These are phyloP conservation scores for Atractiella rhizophila DNA, from an alignment of 768 basidiomycete genomes.

Conservation along the genomic window DNA sequence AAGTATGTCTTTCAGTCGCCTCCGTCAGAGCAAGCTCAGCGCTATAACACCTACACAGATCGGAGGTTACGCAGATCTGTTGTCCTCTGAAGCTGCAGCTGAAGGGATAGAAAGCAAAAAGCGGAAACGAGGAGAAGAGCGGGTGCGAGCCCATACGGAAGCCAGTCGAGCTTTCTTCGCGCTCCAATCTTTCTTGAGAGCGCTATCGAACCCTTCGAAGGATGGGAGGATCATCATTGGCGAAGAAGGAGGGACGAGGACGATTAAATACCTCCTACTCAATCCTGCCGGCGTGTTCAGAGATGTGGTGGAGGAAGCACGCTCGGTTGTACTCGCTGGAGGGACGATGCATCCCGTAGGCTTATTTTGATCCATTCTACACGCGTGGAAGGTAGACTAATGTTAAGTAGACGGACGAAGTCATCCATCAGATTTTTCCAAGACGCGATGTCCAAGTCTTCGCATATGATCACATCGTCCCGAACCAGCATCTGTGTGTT, in stretches of 20 bases:
- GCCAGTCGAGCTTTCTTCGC: conserved; percentile 34
- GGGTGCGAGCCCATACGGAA: neutral
- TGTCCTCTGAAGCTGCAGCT: conserved; percentile 16
- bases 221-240: conserved; percentile 2
- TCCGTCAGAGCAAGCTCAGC: too few species aligned
- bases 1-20: too few species aligned
- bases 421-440: conserved; percentile 63
- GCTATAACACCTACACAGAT: conserved; percentile 32
- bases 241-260: conserved; percentile 15
- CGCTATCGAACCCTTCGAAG: conserved; percentile 33
- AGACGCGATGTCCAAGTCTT: conserved; percentile 63
- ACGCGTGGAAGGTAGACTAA: neutral
- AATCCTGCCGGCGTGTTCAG: conserved; percentile 70
- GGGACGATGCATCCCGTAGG: conserved; percentile 96
- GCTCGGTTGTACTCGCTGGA: conserved; percentile 72
- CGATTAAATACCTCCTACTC: conserved; percentile 69
- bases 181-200: conserved; percentile 52
- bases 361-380: conserved; percentile 7
- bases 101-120: conserved; percentile 2
- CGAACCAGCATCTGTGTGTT: conserved; percentile 50
- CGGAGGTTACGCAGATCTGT: conserved; percentile 52
- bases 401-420: conserved; percentile 24
- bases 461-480: conserved; percentile 80
- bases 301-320: conserved; percentile 54
- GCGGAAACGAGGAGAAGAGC: neutral